Conservation (phyloP, 306 rosid genomes). For the Cucurbita pepo region DNA sequence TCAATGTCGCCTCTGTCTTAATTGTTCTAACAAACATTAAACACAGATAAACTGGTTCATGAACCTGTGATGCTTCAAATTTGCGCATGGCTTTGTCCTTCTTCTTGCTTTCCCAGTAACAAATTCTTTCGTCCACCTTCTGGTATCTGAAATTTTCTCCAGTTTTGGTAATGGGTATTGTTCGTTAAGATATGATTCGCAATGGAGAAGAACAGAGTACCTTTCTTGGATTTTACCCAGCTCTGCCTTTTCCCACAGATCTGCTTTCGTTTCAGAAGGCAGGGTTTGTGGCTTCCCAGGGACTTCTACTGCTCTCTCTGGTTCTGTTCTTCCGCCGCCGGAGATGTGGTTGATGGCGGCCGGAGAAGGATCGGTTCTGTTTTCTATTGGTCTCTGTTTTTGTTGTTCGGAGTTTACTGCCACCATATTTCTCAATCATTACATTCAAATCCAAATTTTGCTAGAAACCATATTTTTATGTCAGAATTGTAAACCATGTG, state of each 20-base stretch:
- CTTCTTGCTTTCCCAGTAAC: slow-evolving; percentile 59
- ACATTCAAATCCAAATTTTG: background rate
- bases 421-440: background rate
- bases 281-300: slow-evolving; percentile 9
- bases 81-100: slow-evolving; percentile 23
- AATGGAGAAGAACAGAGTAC: slow-evolving; percentile 10
- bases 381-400: slow-evolving; percentile 6
- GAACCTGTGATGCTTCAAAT: slow-evolving; percentile 42
- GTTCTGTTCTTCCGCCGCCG: slow-evolving; percentile 20
- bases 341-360: slow-evolving; percentile 14
- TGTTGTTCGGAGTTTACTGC: background rate
- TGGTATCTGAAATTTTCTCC: slow-evolving; percentile 36
- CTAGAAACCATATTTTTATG: no score
- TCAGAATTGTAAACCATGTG: no score
- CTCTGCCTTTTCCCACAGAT: slow-evolving; percentile 55
- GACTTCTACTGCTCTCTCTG: background rate
- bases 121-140: slow-evolving; percentile 21
- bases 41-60: background rate
- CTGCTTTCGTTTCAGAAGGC: slow-evolving; percentile 21
- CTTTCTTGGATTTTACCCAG: slow-evolving; percentile 31
- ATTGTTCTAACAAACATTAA: background rate
- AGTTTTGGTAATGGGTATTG: no score
- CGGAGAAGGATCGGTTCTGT: slow-evolving; percentile 12
- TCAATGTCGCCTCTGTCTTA: no score
- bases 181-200: no score